Conservation (phyloP, 208 protist species). For the Acanthamoeba triangularis region DNA sequence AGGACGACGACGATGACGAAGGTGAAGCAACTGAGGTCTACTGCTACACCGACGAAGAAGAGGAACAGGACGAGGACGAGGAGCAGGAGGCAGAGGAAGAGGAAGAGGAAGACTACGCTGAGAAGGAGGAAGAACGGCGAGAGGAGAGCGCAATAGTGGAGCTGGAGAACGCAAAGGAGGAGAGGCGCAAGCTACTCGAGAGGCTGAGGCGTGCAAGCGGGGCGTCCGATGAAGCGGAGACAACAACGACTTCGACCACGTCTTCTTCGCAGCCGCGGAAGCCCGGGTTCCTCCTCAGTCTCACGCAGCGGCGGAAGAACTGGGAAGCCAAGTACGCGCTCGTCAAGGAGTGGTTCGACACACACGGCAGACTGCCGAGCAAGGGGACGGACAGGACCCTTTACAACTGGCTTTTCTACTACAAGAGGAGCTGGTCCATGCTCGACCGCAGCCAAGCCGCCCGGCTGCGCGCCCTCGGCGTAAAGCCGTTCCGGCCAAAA, state of each 20-base stretch:
- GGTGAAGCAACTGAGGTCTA: neutral
- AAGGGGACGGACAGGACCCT: neutral
- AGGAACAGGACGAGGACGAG: neutral
- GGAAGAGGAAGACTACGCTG: neutral
- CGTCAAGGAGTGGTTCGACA: neutral
- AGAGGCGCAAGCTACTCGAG: neutral
- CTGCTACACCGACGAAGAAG: neutral
- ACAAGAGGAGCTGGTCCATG: neutral
- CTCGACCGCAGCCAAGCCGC: neutral
- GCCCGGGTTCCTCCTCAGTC: too few relatives aligned
- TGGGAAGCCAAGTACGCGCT: neutral
- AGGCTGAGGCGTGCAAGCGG: neutral
- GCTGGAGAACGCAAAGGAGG: neutral
- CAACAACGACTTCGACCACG: neutral
- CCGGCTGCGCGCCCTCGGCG: neutral
- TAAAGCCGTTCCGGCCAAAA: neutral
- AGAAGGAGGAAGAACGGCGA: neutral
- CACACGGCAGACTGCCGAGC: neutral
- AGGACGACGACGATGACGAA: conserved; percentile 4
- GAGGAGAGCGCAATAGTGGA: neutral
- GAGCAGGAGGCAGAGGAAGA: neutral
- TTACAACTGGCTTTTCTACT: neutral
- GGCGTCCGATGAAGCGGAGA: neutral
- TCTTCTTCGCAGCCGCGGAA: neutral
- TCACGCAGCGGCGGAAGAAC: neutral